Evolutionary conservation across 768 basidiomycete species (phyloP).

Genomic region (Pisolithus albus): DNA sequence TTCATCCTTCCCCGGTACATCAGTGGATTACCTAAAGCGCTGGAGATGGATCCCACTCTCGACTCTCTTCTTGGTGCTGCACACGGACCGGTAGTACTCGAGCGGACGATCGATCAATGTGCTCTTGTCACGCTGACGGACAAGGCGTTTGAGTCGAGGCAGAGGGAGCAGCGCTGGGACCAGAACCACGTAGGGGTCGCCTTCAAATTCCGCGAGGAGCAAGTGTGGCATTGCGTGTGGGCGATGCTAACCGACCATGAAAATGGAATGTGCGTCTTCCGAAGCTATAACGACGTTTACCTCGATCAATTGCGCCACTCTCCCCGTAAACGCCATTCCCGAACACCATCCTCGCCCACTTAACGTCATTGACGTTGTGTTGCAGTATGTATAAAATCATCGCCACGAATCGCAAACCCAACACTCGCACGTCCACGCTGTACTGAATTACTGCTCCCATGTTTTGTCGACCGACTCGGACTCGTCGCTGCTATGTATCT

Average conservation of each 20-base stretch:
- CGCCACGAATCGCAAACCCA: no score
- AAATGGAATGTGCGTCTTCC: slow-evolving; percentile 40
- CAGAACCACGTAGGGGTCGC: slow-evolving; percentile 38
- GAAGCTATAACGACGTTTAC: slow-evolving; percentile 57
- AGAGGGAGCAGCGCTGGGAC: slow-evolving; percentile 27
- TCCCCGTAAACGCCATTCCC: slow-evolving; percentile 30
- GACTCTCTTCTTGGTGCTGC: slow-evolving; percentile 36
- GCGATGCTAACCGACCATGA: slow-evolving; percentile 52
- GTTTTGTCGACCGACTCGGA: no score
- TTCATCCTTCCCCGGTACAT: neutral
- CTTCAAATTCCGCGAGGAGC: slow-evolving; percentile 45
- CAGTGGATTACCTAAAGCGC: slow-evolving; percentile 48
- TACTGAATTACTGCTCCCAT: no score
- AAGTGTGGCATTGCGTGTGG: slow-evolving; percentile 60
- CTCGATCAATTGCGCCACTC: slow-evolving; percentile 40
- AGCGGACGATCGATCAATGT: slow-evolving; percentile 45
- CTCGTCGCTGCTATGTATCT: no score
- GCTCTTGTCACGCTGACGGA: slow-evolving; percentile 49
- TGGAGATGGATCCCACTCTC: slow-evolving; percentile 45
- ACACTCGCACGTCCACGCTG: no score
- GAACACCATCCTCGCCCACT: slow-evolving; percentile 16
- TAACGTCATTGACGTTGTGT: slow-evolving; percentile 17
- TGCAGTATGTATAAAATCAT: neutral
- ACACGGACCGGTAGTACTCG: slow-evolving; percentile 25
- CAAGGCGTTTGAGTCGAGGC: slow-evolving; percentile 45